Base-by-base conservation (phyloP, 78 protist genomes). In the Emiliania huxleyi region DNA sequence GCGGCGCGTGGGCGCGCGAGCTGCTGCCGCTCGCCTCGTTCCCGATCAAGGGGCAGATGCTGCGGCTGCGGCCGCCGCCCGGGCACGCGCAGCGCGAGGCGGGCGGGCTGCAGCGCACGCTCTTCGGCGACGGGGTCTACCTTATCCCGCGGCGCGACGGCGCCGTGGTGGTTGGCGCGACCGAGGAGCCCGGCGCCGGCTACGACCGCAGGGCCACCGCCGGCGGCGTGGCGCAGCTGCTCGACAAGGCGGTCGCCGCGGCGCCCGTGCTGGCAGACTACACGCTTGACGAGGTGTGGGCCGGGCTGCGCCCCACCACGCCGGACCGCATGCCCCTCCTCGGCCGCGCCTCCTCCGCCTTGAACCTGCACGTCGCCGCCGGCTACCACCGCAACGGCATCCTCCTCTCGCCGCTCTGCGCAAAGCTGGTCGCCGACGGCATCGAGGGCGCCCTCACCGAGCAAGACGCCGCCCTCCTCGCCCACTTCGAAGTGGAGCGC, bases 351-450 rank as follows among this genome's bases (percentile, higher is more conserved):
- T 4, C 48, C 25, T 40, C 19, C 33, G 8, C 48, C 19, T 21
- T 3, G 8, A 77, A 77, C 46, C 35, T 77, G 85, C 85, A 40
- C n/a, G 26, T 77, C 35, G 85, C 85, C 46, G 85, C 48, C 33
- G 85, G 85, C 18, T 77, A 77, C 26, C 85, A 77, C 46, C 85
- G 85, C 0, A 77, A 77, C 46, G 85, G 85, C 85, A 77, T 77
- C 85, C 85, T 77, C 33, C 85, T 77, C 48, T 35, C 48, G 48
- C 85, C 85, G 5, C 23, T 40, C 85, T 77, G 85, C 46, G 85
- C 85, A 18, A 37, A 40, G 33, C 85, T 77, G 18, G 29, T 77
- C 46, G 85, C 46, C 85, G 85, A 77, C 85, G 5, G 85, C 48
- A 22, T 40, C 48, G 44, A 40, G 19, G 85, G 85, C 48, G 6